A percentile compares a stretch with the other conserved stretches of the same genome.
Conservation (phyloP, 805 yeast genomes). For the Ogataea naganishii region DNA sequence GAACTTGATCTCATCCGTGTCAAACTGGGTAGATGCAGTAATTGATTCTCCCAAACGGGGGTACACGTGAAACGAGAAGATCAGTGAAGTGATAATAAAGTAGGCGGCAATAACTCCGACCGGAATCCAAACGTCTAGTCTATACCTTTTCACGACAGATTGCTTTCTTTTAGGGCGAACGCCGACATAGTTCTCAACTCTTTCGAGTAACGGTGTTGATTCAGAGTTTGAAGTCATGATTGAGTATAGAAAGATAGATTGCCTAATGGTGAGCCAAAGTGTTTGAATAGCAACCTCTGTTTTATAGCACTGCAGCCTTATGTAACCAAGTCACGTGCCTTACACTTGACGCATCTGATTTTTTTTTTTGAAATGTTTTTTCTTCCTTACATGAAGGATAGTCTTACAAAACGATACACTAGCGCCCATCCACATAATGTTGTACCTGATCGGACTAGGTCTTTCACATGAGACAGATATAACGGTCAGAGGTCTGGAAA, state of each 20-base stretch:
- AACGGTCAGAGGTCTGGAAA: constrained; percentile 88
- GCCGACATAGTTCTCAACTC: too few species aligned
- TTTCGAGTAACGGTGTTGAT: too few species aligned
- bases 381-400: background rate
- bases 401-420: background rate
- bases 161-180: too few species aligned
- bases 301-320: background rate
- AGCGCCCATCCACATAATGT: constrained; percentile 36
- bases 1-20: constrained; percentile 21
- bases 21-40: constrained; percentile 22
- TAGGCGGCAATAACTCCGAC: constrained; percentile 9
- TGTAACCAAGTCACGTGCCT: background rate
- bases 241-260: too few species aligned
- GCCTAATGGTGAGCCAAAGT: too few species aligned
- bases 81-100: constrained; percentile 5
- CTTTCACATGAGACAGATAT: constrained; percentile 83
- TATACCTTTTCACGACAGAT: constrained; percentile 5
- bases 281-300: too few species aligned
- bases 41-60: constrained; percentile 23
- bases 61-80: constrained; percentile 10
- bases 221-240: too few species aligned
- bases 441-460: constrained; percentile 87
- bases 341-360: background rate
- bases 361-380: constrained; percentile 1
- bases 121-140: constrained; percentile 18